phyloP scores from a whole-genome alignment of 108 stramenopile genomes.

The Fragilariopsis cylindrus region DNA sequence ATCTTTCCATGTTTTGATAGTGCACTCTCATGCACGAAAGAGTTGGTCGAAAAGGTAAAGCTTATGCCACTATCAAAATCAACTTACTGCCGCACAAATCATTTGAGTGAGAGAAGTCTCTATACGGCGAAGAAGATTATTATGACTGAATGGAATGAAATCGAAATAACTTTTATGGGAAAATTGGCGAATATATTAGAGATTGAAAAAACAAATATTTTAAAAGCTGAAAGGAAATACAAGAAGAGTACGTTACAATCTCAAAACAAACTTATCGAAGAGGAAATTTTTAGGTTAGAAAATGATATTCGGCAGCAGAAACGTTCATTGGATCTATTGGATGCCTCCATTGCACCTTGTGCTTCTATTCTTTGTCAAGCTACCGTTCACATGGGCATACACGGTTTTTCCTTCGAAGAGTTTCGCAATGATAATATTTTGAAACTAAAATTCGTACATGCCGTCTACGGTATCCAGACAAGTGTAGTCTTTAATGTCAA shows the following conservation, averaged over 20 bases:
- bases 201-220: not conserved
- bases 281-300: constrained; percentile 17
- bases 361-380: constrained; percentile 25
- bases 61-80: constrained; percentile 6
- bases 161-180: constrained; percentile 15
- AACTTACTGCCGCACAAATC: not conserved
- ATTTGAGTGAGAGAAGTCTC: not conserved
- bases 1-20: not conserved
- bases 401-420: constrained; percentile 25
- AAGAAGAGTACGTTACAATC: not conserved
- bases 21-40: constrained; percentile 7
- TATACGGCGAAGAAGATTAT: constrained; percentile 6
- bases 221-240: not conserved
- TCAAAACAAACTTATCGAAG: not conserved
- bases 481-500: not conserved
- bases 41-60: constrained; percentile 4
- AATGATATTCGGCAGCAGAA: not conserved
- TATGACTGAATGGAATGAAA: constrained; percentile 17
- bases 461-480: constrained; percentile 8
- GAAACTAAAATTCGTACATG: constrained; percentile 3
- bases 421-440: constrained; percentile 9
- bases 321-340: not conserved
- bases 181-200: constrained; percentile 2
- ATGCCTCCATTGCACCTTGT: constrained; percentile 20
- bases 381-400: constrained; percentile 19